These are phyloP conservation scores for Puccinia hordei DNA, from an alignment of 1,284 basidiomycete species.

Conservation along the genomic window DNA sequence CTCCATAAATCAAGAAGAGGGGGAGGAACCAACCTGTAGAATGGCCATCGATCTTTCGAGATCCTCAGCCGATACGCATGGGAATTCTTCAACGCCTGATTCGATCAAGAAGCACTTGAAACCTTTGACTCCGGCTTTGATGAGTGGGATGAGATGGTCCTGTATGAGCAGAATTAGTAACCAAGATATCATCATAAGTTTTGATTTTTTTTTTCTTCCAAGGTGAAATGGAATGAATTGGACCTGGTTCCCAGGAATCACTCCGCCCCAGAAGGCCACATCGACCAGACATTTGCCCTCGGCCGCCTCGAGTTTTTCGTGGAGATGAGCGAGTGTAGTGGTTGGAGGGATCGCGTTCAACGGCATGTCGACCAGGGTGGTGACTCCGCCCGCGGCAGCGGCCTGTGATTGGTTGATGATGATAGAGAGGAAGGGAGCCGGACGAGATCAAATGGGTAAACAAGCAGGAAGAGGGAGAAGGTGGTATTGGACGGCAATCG, in stretches of 20 bases:
- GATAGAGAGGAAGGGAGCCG: too few relatives aligned
- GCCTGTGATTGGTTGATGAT: constrained; percentile 62
- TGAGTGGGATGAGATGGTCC: constrained; percentile 69
- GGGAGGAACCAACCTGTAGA: constrained; percentile 65
- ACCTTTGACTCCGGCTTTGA: constrained; percentile 78
- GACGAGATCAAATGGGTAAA: background rate
- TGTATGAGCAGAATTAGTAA: constrained; percentile 56
- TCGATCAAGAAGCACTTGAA: constrained; percentile 95
- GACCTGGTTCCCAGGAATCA: constrained; percentile 84
- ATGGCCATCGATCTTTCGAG: constrained; percentile 71
- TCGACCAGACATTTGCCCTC: constrained; percentile 75
- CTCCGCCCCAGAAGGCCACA: constrained; percentile 91
- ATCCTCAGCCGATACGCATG: constrained; percentile 74
- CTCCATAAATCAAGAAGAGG: too few relatives aligned
- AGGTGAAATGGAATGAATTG: too few relatives aligned
- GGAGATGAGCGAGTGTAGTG: constrained; percentile 74
- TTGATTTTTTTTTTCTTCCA: too few relatives aligned
- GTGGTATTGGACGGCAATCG: too few relatives aligned
- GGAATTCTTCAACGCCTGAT: constrained; percentile 92
- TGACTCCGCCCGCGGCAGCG: constrained; percentile 84
- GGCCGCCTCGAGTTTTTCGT: constrained; percentile 72
- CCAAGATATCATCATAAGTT: background rate
- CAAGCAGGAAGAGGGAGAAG: too few relatives aligned
- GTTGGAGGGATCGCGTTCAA: constrained; percentile 92
- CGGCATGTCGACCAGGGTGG: constrained; percentile 91